Evolutionary conservation across 352 stramenopile species (phyloP), one percentile per base, ranked within the genome.

Genomic region (Phytophthora sojae): DNA sequence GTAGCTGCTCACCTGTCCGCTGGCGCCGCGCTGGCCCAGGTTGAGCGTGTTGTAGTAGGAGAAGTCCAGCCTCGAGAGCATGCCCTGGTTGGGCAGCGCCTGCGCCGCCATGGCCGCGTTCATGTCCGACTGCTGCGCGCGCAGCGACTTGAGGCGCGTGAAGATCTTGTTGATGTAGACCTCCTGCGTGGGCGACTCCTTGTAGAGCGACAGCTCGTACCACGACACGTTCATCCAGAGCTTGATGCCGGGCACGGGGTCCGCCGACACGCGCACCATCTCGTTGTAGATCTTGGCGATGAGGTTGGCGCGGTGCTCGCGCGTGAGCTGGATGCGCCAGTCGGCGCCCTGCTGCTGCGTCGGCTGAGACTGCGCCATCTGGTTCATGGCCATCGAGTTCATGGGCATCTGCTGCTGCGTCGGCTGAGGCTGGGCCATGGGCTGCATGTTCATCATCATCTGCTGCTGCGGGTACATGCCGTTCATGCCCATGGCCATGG

Each of bases 101-200:
- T 93, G 85, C 32, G 81, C 82, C 26, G 83, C 78, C 81, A 91
- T 90, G 11, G 77, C 81, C 8, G 85, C 88, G 60, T 82, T 85
- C 81, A 92, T 84, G 61, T 96, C 85, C 26, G 83, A 87, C 51
- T 87, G 85, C 67, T 96, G 88, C 29, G 78, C 77, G 23, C 88
- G 83, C 11, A 96, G 69, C 39, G 85, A 89, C 79, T 96, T 92
- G 51, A 96, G 80, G 7, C 88, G 76, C 44, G 91, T 94, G 69
- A 94, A 93, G 62, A 96, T 96, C 81, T 96, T 94, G 71, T 90
- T 94, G 66, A 96, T 96, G 75, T 96, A 96, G 59, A 91, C 84
- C 57, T 96, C 85, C 69, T 96, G 86, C 15, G 88, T 96, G 23
- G 81, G 87, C 35, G 86, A 93, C 74, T 96, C 88, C 71, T 93